Base-by-base conservation (phyloP, 208 protist species). In the Leishmania amazonensis region DNA sequence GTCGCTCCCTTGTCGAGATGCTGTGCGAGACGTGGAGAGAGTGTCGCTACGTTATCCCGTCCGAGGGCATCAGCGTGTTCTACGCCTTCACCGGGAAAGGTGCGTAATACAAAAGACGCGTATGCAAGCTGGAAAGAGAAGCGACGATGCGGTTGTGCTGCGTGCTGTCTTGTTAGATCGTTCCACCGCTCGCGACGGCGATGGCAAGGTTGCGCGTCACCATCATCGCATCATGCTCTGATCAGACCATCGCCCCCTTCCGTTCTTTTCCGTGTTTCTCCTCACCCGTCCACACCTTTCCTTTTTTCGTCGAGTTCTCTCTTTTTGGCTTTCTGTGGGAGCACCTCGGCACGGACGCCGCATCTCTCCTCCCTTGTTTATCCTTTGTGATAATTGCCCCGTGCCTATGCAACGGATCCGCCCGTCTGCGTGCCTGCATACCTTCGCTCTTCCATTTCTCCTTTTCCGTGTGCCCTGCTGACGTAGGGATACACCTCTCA, bases 31-130 rank as follows among this genome's bases (percentile, higher is more conserved):
- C 85, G 24, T 92, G 88, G 89, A 76, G 42, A 24, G 87, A 93
- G 72, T 97, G 94, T 80, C 86, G 89, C 79, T 97, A 96, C 84
- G 94, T 97, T 54, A 81, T 97, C 11, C 94, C 94, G 0, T 84
- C 85, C 6, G 94, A 97, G 40, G 92, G 92, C 49, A 83, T 97
- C 15, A 90, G 88, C 71, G 83, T 94, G 9, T 97, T 91, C 75
- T 89, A 93, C 81, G 86, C 87, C 35, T 87, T 84, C 71, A 87
- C 79, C 49, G 86, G 82, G 76, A 87, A 85, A 64, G 57, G 53
- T 42, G 51, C 31, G 2, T 79, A 40, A 85, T 35, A 17, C 68
- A 51, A 11, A 5, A 21, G 3, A 73, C 3, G 42, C 24, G 68
- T 53, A 42, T 42, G 42, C 19, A 15, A 73, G 21, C 15, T 24